phyloP scores from a whole-genome alignment of 139 green algal genomes.

The Yamagishiella unicocca region DNA sequence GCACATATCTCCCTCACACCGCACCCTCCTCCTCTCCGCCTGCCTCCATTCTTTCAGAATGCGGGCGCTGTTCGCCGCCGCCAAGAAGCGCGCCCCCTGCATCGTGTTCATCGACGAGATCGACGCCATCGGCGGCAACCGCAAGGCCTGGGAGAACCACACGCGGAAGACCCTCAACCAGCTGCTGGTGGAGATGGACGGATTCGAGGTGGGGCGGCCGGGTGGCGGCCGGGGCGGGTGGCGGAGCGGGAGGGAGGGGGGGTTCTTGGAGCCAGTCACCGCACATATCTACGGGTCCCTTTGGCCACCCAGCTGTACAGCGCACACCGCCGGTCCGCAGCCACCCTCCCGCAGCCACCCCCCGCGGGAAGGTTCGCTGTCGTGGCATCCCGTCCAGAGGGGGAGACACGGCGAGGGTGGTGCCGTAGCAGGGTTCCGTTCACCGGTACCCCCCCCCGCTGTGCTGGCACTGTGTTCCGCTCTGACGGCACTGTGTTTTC shows the following conservation, averaged over 20 bases:
- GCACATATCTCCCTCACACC: background rate
- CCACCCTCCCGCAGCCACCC: too few species aligned
- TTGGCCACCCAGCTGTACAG: too few species aligned
- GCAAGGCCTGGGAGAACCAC: conserved; percentile 88
- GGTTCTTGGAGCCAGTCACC: too few species aligned
- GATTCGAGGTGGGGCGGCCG: conserved; percentile 78
- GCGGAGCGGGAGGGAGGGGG: background rate
- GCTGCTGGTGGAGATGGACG: conserved; percentile 96
- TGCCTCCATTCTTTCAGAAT: conserved; percentile 43
- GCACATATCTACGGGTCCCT: too few species aligned
- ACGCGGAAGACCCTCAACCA: conserved; percentile 99
- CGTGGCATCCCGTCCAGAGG: too few species aligned
- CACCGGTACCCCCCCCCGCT: too few species aligned
- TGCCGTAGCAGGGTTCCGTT: too few species aligned
- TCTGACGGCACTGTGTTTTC: too few species aligned
- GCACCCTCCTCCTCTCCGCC: background rate
- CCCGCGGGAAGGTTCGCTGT: too few species aligned
- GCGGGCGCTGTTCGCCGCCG: conserved; percentile 76
- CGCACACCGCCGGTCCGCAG: too few species aligned
- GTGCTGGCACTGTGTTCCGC: too few species aligned
- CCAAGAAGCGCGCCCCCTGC: conserved; percentile 96
- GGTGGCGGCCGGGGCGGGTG: background rate
- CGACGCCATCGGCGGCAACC: conserved; percentile 94
- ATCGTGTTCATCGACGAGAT: conserved; percentile 99
- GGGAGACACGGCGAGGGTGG: too few species aligned